Evolutionary conservation across 129 eudicot genomes (phyloP).

Genomic region (Kitagawia praeruptora): DNA sequence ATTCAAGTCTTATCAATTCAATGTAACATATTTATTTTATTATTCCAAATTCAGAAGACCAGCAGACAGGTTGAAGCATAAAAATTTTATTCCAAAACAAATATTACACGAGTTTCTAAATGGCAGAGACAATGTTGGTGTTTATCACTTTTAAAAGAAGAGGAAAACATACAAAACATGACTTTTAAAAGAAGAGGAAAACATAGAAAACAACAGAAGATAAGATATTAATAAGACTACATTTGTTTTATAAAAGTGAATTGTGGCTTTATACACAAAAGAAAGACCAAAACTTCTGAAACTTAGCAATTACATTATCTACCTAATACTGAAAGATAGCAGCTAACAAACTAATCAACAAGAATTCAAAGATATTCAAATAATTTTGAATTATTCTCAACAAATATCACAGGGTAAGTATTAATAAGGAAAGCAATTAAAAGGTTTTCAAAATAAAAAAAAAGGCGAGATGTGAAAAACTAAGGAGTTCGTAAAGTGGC

Average conservation of each 20-base stretch:
- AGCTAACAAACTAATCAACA: background rate
- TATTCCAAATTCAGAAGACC: background rate
- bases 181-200: too few relatives aligned
- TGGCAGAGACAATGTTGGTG: background rate
- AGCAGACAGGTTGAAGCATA: background rate
- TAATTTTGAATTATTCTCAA: background rate
- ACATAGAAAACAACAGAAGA: background rate
- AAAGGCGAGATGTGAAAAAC: background rate
- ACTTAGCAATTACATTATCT: background rate
- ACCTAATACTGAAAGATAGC: background rate
- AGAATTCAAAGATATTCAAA: background rate
- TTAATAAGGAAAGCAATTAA: background rate
- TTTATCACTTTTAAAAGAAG: background rate
- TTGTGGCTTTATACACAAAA: background rate
- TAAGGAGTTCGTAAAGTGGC: background rate
- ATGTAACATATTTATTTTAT: background rate
- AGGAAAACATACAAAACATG: too few relatives aligned
- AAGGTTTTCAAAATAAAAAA: background rate
- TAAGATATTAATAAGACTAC: background rate
- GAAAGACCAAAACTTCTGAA: background rate
- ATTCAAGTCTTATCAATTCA: background rate
- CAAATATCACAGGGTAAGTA: background rate
- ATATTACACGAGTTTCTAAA: background rate
- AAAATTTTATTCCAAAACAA: background rate
- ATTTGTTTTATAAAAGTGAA: too few relatives aligned